A percentile compares a stretch with the other conserved stretches of the same genome.
phyloP scores from a whole-genome alignment of 441 rosid genomes.

The Jatropha multifida region DNA sequence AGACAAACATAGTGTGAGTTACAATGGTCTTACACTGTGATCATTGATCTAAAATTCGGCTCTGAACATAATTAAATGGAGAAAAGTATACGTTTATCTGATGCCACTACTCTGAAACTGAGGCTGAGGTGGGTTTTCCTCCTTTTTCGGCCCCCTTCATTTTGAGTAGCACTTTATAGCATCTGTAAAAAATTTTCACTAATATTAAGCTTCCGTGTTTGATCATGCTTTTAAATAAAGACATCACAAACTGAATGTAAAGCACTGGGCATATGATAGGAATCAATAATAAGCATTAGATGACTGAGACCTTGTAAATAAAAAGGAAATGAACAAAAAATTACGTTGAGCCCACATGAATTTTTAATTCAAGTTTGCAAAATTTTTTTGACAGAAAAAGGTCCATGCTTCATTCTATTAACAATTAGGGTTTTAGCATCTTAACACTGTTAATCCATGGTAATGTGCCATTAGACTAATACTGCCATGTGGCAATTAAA shows the following conservation, averaged over 20 bases:
- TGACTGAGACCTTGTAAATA: background rate
- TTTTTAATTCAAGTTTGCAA: too few species aligned
- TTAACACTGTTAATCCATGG: too few species aligned
- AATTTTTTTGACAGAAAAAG: too few species aligned
- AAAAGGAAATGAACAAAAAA: too few species aligned
- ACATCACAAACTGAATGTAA: conserved; percentile 3
- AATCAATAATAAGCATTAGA: background rate
- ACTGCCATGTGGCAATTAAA: too few species aligned
- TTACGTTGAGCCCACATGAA: too few species aligned
- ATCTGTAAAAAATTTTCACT: background rate
- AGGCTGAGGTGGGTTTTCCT: background rate
- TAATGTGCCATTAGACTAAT: too few species aligned
- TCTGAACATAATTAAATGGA: background rate
- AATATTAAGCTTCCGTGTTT: background rate
- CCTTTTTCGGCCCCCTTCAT: background rate
- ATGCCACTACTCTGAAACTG: background rate
- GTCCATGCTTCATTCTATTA: too few species aligned
- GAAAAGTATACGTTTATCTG: background rate
- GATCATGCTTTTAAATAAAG: background rate
- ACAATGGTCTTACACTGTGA: background rate
- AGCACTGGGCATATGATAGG: background rate
- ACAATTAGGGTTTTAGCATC: too few species aligned
- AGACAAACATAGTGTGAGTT: background rate
- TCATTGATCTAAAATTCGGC: background rate
- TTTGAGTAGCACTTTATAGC: background rate